phyloP scores from a whole-genome alignment of 805 yeast species.

The Candida awuae region DNA sequence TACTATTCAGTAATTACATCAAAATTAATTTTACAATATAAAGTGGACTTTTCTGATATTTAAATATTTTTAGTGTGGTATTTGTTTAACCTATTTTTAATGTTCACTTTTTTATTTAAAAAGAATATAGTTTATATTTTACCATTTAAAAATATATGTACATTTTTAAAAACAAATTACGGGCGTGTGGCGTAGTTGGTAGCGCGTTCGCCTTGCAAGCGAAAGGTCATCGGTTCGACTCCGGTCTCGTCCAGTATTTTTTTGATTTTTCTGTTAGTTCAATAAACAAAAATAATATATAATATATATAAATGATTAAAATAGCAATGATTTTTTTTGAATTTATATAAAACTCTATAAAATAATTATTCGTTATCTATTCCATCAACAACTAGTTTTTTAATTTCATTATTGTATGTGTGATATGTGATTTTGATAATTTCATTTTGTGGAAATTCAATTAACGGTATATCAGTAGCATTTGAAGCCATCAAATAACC shows the following conservation, averaged over 20 bases:
- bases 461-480: constrained; percentile 74
- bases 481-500: constrained; percentile 93
- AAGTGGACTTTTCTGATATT: too few relatives aligned
- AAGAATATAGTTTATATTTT: too few relatives aligned
- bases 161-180: too few relatives aligned
- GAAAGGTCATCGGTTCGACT: constrained; percentile 75
- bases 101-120: too few relatives aligned
- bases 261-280: neutral
- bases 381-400: constrained; percentile 36
- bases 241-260: constrained; percentile 58
- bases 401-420: constrained; percentile 72
- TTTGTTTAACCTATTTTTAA: too few relatives aligned
- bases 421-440: constrained; percentile 81
- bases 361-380: constrained; percentile 12
- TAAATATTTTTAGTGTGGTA: too few relatives aligned
- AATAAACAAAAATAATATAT: neutral
- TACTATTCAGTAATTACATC: too few relatives aligned
- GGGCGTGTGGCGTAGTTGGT: constrained; percentile 83
- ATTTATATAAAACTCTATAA: neutral
- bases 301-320: neutral
- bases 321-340: neutral
- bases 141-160: too few relatives aligned
- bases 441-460: constrained; percentile 73
- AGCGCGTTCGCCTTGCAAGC: constrained; percentile 78
- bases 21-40: too few relatives aligned